These are phyloP conservation scores for Nakazawaea holstii DNA, from an alignment of 805 yeast species.

Conservation along the genomic window DNA sequence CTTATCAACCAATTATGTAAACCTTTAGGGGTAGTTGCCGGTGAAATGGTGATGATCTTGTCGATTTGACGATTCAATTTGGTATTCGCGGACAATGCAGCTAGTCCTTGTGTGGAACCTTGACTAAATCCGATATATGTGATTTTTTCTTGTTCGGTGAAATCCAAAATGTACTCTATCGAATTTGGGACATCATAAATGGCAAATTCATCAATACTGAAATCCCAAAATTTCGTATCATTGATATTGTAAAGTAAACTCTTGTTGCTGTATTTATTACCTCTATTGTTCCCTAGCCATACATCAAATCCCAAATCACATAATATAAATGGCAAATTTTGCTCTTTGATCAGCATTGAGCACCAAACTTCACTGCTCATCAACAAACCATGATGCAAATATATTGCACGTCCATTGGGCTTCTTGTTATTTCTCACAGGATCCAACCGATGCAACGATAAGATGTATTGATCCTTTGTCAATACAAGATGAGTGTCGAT, in stretches of 20 bases:
- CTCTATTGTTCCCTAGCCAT: constrained; percentile 90
- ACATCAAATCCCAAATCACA: constrained; percentile 86
- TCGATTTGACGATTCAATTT: constrained; percentile 51
- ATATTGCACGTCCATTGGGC: constrained; percentile 46
- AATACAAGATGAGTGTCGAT: constrained; percentile 33
- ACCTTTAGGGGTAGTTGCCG: constrained; percentile 91
- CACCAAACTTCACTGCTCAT: constrained; percentile 75
- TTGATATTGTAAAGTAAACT: constrained; percentile 42
- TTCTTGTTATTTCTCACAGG: constrained; percentile 12
- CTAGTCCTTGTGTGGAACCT: constrained; percentile 92
- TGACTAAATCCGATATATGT: constrained; percentile 87
- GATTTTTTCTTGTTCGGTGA: constrained; percentile 38
- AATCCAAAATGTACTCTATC: constrained; percentile 61
- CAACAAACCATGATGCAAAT: constrained; percentile 84
- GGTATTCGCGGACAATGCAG: constrained; percentile 64
- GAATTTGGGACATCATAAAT: constrained; percentile 83
- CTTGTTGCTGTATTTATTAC: constrained; percentile 86
- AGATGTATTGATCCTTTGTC: constrained; percentile 34
- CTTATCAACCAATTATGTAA: constrained; percentile 64
- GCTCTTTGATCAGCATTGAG: constrained; percentile 33
- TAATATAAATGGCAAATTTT: constrained; percentile 64
- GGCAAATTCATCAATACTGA: constrained; percentile 88
- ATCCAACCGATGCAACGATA: constrained; percentile 31
- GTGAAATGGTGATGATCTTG: constrained; percentile 77
- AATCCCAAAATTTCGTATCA: constrained; percentile 72